Conservation (phyloP, 345 rosid genomes). For the Gynandropsis gynandra region DNA sequence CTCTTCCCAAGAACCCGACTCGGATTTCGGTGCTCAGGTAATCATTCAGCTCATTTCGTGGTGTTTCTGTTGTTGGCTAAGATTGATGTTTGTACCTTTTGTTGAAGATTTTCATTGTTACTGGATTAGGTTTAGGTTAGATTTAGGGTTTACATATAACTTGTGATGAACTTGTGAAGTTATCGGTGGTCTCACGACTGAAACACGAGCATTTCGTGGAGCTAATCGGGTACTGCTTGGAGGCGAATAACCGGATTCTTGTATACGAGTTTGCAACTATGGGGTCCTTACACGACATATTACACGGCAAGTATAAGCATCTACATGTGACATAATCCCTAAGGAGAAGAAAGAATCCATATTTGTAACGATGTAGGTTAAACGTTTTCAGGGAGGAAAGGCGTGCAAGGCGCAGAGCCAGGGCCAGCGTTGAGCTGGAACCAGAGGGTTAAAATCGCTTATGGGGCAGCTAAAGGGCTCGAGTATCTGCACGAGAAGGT, state of each 20-base stretch:
- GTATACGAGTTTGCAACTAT: constrained; percentile 65
- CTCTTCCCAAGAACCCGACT: constrained; percentile 70
- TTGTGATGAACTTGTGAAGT: constrained; percentile 32
- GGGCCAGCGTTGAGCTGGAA: constrained; percentile 87
- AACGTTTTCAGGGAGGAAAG: constrained; percentile 67
- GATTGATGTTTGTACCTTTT: background rate
- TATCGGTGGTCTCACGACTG: constrained; percentile 79
- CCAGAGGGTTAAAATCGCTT: constrained; percentile 85
- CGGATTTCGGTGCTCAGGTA: constrained; percentile 87
- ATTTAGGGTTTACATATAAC: background rate
- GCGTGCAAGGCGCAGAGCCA: constrained; percentile 91
- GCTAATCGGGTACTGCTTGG: constrained; percentile 78
- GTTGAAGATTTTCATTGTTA: background rate
- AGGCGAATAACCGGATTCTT: constrained; percentile 61
- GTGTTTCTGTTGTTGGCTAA: background rate
- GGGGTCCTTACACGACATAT: constrained; percentile 90
- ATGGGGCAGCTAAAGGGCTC: constrained; percentile 87
- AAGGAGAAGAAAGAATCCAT: no score
- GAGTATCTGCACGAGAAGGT: constrained; percentile 91
- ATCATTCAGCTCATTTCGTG: background rate
- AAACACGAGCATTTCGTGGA: constrained; percentile 82
- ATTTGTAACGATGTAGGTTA: background rate
- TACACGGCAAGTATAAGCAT: constrained; percentile 49
- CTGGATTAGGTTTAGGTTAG: background rate
- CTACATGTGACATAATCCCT: no score